Percentiles rank a stretch among this genome's conserved stretches.
Conservation (phyloP, 331 rosid genomes). For the Ulmus americana region DNA sequence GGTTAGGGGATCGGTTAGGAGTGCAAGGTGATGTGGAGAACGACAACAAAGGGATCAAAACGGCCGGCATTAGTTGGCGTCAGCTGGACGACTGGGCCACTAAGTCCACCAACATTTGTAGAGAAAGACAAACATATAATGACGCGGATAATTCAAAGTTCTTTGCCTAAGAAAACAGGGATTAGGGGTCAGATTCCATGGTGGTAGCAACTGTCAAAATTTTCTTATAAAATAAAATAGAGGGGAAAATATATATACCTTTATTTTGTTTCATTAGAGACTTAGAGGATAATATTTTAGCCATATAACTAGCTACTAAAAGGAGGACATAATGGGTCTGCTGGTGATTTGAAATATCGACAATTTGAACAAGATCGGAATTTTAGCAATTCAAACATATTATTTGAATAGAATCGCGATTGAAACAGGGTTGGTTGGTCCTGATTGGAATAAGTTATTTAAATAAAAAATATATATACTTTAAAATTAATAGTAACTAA, state of each 20-base stretch:
- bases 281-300: neutral
- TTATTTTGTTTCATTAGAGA: neutral
- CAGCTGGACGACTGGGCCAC: neutral
- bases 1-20: neutral
- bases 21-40: slow-evolving; percentile 13
- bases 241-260: neutral
- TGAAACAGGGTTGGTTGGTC: too few relatives aligned
- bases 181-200: slow-evolving; percentile 19
- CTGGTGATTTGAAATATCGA: too few relatives aligned
- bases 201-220: slow-evolving; percentile 1
- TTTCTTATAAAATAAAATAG: too few relatives aligned
- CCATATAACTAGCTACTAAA: neutral
- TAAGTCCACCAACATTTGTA: neutral
- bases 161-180: slow-evolving; percentile 17
- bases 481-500: too few relatives aligned
- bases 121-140: neutral
- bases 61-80: slow-evolving; percentile 28
- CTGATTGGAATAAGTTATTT: too few relatives aligned
- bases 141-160: slow-evolving; percentile 22
- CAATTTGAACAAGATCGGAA: too few relatives aligned
- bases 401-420: too few relatives aligned
- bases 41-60: slow-evolving; percentile 20
- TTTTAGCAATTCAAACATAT: too few relatives aligned
- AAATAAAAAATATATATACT: too few relatives aligned
- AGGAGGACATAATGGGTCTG: too few relatives aligned